Percentiles rank a stretch among this genome's conserved stretches.
phyloP scores from a whole-genome alignment of 2,329 filamentous ascomycete genomes.

The Penicillium sp. region DNA sequence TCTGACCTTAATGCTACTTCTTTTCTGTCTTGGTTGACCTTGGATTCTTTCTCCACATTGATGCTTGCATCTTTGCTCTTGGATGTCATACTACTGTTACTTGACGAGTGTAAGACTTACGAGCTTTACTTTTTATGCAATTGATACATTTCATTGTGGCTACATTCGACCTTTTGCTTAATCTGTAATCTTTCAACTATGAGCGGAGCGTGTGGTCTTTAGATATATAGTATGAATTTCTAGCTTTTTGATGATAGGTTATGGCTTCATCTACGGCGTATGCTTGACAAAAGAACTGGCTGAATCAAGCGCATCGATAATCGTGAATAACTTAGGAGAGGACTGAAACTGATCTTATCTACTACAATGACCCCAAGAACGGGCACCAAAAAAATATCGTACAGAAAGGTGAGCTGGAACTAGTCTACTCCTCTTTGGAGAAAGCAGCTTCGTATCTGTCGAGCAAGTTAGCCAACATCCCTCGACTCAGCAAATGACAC shows the following conservation, averaged over 20 bases:
- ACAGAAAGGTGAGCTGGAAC: conserved; percentile 1
- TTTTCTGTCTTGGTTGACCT: conserved; percentile 7
- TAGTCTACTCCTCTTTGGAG: conserved; percentile 23
- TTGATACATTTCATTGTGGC: background rate
- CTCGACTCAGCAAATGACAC: conserved; percentile 25
- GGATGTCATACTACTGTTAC: conserved; percentile 9
- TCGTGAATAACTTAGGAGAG: conserved; percentile 1
- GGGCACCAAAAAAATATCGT: conserved; percentile 7
- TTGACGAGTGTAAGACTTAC: conserved; percentile 12
- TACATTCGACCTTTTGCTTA: background rate
- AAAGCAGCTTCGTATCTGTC: conserved; percentile 43
- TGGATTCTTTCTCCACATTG: conserved; percentile 2
- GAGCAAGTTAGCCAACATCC: conserved; percentile 8
- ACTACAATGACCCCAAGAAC: conserved; percentile 7
- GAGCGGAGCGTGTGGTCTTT: background rate
- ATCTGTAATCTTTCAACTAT: background rate
- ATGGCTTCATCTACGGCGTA: background rate
- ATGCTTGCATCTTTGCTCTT: conserved; percentile 9
- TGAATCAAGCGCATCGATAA: background rate
- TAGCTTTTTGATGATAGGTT: background rate
- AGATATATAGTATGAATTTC: background rate
- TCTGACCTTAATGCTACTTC: background rate
- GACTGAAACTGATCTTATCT: conserved; percentile 8
- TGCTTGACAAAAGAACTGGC: background rate
- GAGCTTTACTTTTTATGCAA: conserved; percentile 5